phyloP scores from a whole-genome alignment of 2,329 filamentous ascomycete species.

The Kalmusia sp. region DNA sequence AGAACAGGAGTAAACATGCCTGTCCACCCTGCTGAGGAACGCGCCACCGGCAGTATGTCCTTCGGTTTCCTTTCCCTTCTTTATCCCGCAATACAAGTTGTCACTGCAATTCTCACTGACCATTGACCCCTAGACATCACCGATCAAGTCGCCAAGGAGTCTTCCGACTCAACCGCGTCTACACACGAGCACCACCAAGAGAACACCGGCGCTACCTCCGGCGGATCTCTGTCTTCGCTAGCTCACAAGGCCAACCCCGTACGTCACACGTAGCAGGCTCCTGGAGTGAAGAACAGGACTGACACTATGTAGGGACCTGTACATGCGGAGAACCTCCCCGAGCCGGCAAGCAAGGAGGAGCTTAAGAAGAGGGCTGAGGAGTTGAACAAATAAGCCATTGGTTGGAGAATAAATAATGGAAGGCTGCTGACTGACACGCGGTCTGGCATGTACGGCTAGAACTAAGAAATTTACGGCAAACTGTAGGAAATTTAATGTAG shows the following conservation, averaged over 20 bases:
- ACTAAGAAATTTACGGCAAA: too few relatives aligned
- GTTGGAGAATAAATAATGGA: too few relatives aligned
- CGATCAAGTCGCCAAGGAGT: slow-evolving; percentile 55
- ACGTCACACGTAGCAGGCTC: neutral
- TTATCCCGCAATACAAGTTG: neutral
- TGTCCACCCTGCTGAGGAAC: slow-evolving; percentile 51
- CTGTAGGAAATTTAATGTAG: too few relatives aligned
- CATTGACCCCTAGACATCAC: slow-evolving; percentile 46
- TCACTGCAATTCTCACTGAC: neutral
- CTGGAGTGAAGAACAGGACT: slow-evolving; percentile 16
- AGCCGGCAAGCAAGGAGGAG: slow-evolving; percentile 57
- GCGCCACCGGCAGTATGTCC: slow-evolving; percentile 47
- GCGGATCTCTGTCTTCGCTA: slow-evolving; percentile 37
- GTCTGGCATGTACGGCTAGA: too few relatives aligned
- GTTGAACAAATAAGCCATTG: slow-evolving; percentile 52
- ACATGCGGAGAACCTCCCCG: slow-evolving; percentile 52
- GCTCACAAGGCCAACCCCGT: slow-evolving; percentile 12
- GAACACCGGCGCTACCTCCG: slow-evolving; percentile 40
- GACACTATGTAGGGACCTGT: slow-evolving; percentile 49
- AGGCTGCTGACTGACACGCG: too few relatives aligned
- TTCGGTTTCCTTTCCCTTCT: too few relatives aligned
- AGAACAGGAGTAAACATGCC: slow-evolving; percentile 46
- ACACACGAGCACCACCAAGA: slow-evolving; percentile 43
- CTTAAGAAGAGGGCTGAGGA: slow-evolving; percentile 58
- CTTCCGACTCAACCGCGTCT: slow-evolving; percentile 49